phyloP scores from a whole-genome alignment of 1,284 basidiomycete species.

The Schizophyllum amplum region DNA sequence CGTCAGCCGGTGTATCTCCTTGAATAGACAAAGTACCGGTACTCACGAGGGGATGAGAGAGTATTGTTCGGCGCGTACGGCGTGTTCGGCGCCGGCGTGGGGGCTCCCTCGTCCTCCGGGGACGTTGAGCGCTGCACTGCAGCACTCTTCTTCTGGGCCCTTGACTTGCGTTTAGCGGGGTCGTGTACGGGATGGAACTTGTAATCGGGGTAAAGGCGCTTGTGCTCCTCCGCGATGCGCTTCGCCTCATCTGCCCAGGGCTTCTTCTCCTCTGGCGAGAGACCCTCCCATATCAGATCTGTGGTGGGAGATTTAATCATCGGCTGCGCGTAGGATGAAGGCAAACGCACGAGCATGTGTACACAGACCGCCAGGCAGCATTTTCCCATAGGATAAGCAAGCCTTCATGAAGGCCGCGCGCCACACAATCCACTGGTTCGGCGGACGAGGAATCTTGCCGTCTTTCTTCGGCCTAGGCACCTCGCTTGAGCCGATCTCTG shows the following conservation, averaged over 20 bases:
- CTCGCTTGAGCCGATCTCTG: neutral
- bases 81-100: neutral
- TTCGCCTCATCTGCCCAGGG: neutral
- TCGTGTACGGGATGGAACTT: conserved; percentile 32
- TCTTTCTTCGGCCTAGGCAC: neutral
- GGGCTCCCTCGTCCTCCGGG: neutral
- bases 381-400: neutral
- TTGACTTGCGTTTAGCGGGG: neutral
- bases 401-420: neutral
- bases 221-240: conserved; percentile 33
- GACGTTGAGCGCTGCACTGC: neutral
- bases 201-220: conserved; percentile 57
- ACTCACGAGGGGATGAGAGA: neutral
- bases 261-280: neutral
- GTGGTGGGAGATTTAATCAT: neutral
- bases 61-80: neutral
- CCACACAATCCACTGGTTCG: neutral
- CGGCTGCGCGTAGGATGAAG: too few species aligned
- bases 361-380: neutral
- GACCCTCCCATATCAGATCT: neutral
- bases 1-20: neutral
- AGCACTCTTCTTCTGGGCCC: neutral
- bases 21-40: neutral
- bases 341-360: neutral
- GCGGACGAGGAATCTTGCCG: neutral